These are phyloP conservation scores for Rugosomyces carneus DNA, from an alignment of 1,284 basidiomycete genomes.

Conservation along the genomic window DNA sequence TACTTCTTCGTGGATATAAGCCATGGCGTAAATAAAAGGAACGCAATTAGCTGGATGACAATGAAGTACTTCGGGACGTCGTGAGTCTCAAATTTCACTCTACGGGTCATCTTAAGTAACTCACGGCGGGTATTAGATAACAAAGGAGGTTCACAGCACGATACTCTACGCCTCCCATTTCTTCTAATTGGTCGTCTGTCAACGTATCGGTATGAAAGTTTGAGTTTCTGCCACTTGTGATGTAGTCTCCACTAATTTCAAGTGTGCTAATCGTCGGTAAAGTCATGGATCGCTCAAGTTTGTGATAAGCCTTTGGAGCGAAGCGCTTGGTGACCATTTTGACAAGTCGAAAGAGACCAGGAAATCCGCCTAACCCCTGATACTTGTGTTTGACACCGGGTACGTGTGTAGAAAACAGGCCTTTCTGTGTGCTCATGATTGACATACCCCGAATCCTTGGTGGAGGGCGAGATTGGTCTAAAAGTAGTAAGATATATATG, in stretches of 20 bases:
- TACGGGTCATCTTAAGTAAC: constrained; percentile 18
- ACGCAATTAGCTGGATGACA: constrained; percentile 45
- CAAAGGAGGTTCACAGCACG: constrained; percentile 51
- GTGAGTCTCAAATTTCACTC: too few relatives aligned
- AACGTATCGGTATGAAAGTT: constrained; percentile 62
- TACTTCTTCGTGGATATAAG: constrained; percentile 36
- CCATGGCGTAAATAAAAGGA: constrained; percentile 56
- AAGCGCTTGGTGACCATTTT: constrained; percentile 25
- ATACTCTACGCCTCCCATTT: constrained; percentile 81
- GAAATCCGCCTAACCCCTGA: constrained; percentile 39
- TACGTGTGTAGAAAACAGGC: constrained; percentile 10
- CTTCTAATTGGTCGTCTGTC: constrained; percentile 68
- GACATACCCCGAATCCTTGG: constrained; percentile 19
- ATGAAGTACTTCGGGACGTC: constrained; percentile 60
- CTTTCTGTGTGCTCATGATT: constrained; percentile 18
- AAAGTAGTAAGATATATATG: too few relatives aligned
- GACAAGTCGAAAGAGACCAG: constrained; percentile 34
- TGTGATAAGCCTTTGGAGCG: constrained; percentile 31
- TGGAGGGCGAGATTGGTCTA: neutral
- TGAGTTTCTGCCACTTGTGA: constrained; percentile 59
- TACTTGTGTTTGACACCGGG: constrained; percentile 23
- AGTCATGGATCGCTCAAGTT: constrained; percentile 34
- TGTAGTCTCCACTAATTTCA: constrained; percentile 10
- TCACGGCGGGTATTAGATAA: constrained; percentile 41
- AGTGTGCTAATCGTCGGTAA: constrained; percentile 26